These are phyloP conservation scores for Anisodus acutangulus DNA, from an alignment of 257 asterid species.

Conservation along the genomic window DNA sequence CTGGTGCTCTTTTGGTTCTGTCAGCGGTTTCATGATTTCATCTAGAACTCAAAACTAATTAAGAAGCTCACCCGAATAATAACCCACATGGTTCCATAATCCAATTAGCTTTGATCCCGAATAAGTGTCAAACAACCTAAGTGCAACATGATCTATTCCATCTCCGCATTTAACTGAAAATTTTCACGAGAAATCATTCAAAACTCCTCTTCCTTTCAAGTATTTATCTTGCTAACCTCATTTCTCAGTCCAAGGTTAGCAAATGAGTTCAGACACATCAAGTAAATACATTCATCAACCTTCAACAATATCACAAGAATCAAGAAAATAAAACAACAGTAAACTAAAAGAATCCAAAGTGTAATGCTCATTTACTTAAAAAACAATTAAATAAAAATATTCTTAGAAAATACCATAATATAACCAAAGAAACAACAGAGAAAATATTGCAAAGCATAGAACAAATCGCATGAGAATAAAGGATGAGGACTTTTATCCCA, in stretches of 20 bases:
- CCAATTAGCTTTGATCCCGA: conserved; percentile 9
- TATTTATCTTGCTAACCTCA: neutral
- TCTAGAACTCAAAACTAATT: neutral
- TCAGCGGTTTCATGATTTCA: neutral
- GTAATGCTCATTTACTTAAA: neutral
- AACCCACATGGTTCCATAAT: neutral
- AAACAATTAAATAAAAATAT: no score
- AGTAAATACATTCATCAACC: neutral
- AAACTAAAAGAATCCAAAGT: neutral
- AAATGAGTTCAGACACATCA: neutral
- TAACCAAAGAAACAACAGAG: neutral
- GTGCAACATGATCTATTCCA: neutral
- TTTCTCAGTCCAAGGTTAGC: neutral
- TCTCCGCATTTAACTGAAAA: neutral
- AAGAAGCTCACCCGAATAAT: neutral
- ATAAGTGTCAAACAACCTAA: neutral
- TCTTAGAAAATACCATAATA: neutral
- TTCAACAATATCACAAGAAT: neutral
- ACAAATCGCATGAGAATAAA: neutral
- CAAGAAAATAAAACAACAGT: neutral
- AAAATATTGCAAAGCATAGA: neutral
- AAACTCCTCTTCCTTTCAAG: neutral
- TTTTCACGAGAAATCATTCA: neutral
- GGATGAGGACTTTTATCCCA: neutral
- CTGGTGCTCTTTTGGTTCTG: neutral